Evolutionary conservation across 148 eudicot species (phyloP).

Genomic region (Chenopodium berlandieri): DNA sequence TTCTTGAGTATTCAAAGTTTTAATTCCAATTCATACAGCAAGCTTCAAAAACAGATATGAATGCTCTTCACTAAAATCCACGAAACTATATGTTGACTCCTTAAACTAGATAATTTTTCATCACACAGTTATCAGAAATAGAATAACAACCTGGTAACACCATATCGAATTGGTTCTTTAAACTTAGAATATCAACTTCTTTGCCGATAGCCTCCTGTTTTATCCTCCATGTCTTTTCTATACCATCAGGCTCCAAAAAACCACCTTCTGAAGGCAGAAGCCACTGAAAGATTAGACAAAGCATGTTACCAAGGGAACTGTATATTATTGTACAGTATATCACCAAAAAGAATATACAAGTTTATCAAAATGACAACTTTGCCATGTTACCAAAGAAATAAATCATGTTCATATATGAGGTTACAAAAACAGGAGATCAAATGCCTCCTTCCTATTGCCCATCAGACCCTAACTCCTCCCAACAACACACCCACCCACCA

Average conservation of each 20-base stretch:
- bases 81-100: neutral
- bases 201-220: constrained; percentile 59
- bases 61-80: neutral
- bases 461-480: neutral
- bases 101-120: neutral
- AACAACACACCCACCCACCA: too few relatives aligned
- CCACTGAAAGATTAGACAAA: constrained; percentile 54
- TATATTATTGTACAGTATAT: neutral
- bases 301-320: constrained; percentile 2
- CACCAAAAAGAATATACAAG: neutral
- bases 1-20: too few relatives aligned
- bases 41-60: neutral
- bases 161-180: constrained; percentile 66
- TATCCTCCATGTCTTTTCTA: constrained; percentile 83
- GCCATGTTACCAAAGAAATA: neutral
- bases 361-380: neutral
- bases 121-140: neutral
- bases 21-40: neutral
- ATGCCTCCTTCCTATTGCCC: neutral
- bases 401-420: neutral
- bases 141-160: constrained; percentile 75
- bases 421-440: neutral
- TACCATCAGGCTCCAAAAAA: constrained; percentile 72
- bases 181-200: constrained; percentile 75
- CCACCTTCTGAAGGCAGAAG: constrained; percentile 79